Base-by-base conservation (phyloP, 352 stramenopile genomes). In the Globisporangium solare region DNA sequence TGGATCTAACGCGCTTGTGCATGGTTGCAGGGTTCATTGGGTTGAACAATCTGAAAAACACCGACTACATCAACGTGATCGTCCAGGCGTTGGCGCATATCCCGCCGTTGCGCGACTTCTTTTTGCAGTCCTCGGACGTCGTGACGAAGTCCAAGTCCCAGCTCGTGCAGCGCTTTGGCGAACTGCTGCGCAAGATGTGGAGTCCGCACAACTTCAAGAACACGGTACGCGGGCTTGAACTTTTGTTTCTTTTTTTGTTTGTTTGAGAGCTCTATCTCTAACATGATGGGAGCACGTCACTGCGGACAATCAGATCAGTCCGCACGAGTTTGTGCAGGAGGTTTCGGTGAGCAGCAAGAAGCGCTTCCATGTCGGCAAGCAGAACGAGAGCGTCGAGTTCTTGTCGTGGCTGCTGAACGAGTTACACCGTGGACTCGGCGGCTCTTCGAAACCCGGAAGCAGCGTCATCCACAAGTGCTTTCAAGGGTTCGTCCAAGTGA, bases 111-210 rank as follows among this genome's bases (percentile, higher is more conserved):
- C 81, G 97, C 39, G 85, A 99, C 67, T 99, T 96, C 64, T 99
- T 99, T 72, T 67, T 99, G 27, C 58, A 61, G 11, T 54, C 68
- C 17, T 61, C 51, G 14, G 71, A 87, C 55, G 61, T 67, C 24
- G 70, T 78, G 40, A 51, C 58, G 32, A 82, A 79, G 58, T 72
- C 74, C 78, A 93, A 83, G 69, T 96, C 79, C 24, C 74, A 74
- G 45, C 69, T 98, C 6, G 89, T 97, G 24, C 61, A 97, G 59
- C 83, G 77, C 43, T 99, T 99, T 71, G 95, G 95, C 22, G 92
- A 98, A 64, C 74, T 99, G 18, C 75, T 99, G 32, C 82, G 97
- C 8, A 99, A 99, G 71, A 94, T 99, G 61, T 99, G 97, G 97
- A 98, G 86, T 46, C 79, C 93, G 6, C 84, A 97, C 68, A 98